phyloP scores from a whole-genome alignment of 768 basidiomycete species.

The Vishniacozyma victoriae region DNA sequence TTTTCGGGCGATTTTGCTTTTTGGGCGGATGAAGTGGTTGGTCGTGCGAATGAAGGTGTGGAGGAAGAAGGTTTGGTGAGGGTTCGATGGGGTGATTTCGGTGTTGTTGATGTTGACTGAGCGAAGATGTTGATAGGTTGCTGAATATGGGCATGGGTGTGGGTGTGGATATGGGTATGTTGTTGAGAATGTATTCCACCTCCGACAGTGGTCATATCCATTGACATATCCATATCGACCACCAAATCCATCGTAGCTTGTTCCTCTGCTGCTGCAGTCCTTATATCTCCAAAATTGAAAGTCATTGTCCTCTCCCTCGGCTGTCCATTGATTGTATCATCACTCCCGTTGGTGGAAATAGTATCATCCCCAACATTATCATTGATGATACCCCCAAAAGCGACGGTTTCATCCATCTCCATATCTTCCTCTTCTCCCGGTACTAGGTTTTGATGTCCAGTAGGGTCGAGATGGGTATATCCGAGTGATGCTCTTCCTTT shows the following conservation, averaged over 20 bases:
- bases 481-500: constrained; percentile 35
- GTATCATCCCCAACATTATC: constrained; percentile 25
- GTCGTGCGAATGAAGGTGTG: constrained; percentile 39
- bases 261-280: constrained; percentile 7
- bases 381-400: constrained; percentile 42
- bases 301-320: constrained; percentile 34
- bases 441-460: background rate
- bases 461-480: constrained; percentile 29
- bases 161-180: background rate
- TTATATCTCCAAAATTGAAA: constrained; percentile 25
- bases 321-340: constrained; percentile 12
- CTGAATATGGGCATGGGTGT: background rate
- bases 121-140: too few relatives aligned
- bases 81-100: constrained; percentile 3
- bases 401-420: constrained; percentile 48
- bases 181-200: constrained; percentile 28
- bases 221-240: too few relatives aligned
- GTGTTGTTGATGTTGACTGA: background rate
- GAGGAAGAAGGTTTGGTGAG: constrained; percentile 16
- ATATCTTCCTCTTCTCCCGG: constrained; percentile 30
- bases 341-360: constrained; percentile 17
- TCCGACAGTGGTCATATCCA: constrained; percentile 37
- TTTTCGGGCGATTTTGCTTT: constrained; percentile 10
- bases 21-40: constrained; percentile 33
- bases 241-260: constrained; percentile 39